These are phyloP conservation scores for Colletotrichum aenigma DNA, from an alignment of 2,329 filamentous ascomycete genomes.

Conservation along the genomic window DNA sequence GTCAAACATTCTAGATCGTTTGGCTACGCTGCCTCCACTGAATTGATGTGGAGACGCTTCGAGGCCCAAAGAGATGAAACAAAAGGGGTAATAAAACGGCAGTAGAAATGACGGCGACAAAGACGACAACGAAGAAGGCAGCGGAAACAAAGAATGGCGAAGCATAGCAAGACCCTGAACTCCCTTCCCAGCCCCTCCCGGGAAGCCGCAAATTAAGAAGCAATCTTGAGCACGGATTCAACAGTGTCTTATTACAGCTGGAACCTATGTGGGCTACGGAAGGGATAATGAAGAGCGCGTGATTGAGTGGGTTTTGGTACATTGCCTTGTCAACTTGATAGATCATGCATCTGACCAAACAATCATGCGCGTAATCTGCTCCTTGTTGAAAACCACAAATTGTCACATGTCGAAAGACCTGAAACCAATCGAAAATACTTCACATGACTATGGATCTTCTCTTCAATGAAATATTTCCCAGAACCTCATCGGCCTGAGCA, in stretches of 20 bases:
- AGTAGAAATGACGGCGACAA: background rate
- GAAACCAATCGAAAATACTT: background rate
- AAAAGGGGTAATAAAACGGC: background rate
- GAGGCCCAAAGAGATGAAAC: background rate
- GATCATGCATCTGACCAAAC: background rate
- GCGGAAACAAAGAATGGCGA: background rate
- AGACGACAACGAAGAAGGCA: background rate
- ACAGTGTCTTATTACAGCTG: background rate
- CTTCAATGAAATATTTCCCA: background rate
- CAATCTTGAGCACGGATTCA: rapidly evolving
- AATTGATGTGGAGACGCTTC: background rate
- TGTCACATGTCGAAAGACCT: rapidly evolving
- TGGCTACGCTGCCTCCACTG: background rate
- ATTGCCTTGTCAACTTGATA: background rate
- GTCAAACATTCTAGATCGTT: background rate
- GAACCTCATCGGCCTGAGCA: background rate
- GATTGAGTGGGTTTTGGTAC: background rate
- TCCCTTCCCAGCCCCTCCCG: background rate
- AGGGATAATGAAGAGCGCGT: background rate
- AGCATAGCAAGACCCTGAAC: background rate
- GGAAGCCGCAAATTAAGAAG: background rate
- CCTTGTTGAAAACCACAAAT: background rate
- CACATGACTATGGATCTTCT: background rate
- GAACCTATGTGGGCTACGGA: background rate
- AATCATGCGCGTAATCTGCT: background rate